phyloP scores from a whole-genome alignment of 2,329 filamentous ascomycete genomes.

The Byssochlamys sp. region DNA sequence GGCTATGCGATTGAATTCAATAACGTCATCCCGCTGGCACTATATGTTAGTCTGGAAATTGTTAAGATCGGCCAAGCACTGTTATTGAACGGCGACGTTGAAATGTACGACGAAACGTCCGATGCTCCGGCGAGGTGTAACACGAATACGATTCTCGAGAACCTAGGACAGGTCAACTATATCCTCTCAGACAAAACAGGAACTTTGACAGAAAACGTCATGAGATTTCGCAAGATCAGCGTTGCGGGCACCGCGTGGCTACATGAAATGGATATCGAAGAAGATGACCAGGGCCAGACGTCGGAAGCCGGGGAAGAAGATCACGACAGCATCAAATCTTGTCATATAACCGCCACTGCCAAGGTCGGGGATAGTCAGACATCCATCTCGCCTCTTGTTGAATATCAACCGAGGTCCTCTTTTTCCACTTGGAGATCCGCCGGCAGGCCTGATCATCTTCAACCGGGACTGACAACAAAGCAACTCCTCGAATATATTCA shows the following conservation, averaged over 20 bases:
- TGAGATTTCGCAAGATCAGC: constrained; percentile 72
- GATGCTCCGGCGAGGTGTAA: constrained; percentile 70
- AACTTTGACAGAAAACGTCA: constrained; percentile 72
- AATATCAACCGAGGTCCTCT: background rate
- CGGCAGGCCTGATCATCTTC: constrained; percentile 47
- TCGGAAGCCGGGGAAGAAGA: constrained; percentile 14
- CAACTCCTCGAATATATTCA: constrained; percentile 59
- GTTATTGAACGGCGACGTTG: constrained; percentile 60
- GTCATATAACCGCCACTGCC: background rate
- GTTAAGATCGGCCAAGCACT: constrained; percentile 68
- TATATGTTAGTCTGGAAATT: constrained; percentile 80
- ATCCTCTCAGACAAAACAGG: constrained; percentile 79
- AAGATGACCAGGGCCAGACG: constrained; percentile 20
- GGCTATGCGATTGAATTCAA: constrained; percentile 85
- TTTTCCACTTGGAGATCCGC: background rate
- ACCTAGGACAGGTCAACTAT: constrained; percentile 65
- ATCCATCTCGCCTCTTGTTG: constrained; percentile 9
- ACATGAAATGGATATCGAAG: constrained; percentile 56
- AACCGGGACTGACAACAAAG: constrained; percentile 58
- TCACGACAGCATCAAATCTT: constrained; percentile 37
- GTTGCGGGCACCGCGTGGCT: constrained; percentile 66
- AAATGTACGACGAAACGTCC: constrained; percentile 68
- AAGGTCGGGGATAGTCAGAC: constrained; percentile 37
- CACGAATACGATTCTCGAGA: constrained; percentile 73
- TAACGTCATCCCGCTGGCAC: constrained; percentile 71